Evolutionary conservation across 1,284 basidiomycete species (phyloP), one percentile per base, ranked within the genome.

Genomic region (Ganoderma leucocontextum): DNA sequence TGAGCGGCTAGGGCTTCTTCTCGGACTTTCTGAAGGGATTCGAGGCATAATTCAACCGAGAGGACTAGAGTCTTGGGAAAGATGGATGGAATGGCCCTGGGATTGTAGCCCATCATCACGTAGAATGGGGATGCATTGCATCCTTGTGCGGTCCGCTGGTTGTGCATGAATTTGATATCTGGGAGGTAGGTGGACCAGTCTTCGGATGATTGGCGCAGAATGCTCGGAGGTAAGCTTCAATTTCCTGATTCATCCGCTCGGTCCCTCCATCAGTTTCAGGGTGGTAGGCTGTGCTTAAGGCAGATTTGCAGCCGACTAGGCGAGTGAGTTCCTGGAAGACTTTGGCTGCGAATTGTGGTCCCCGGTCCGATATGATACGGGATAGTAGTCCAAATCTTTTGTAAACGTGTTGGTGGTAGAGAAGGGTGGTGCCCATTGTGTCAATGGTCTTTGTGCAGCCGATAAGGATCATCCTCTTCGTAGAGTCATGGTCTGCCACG

Each of bases 331-430:
- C 76, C 19, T 64, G 33, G 66, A 79, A 81, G 41, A 82, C 78
- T 12, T 74, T 64, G 75, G 38, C 15, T 0, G 76, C 65, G 60
- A 84, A 85, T 60, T 80, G 77, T 0, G 76, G 70, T 1, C 83
- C 84, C 41, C 76, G 0, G 49, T 82, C 81, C 17, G 75, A 79
- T 17, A 82, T 78, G 12, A 82, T 73, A 9, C 77, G 0, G 1
- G 22, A 25, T 4, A 22, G 49, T 0, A 52, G 22, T 2, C 49
- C 10, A 12, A 52, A 52, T 4, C 12, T 1, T 29, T 52, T 52
- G 4, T 68, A 75, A 6, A 77, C 62, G 41, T 66, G 62, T 12
- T 61, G 44, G 53, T 63, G 6, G 64, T 67, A 62, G 2, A 71
- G 53, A n/a, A 64, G 63, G 0, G 62, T 59, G 2, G 22, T 62